Base-by-base conservation (phyloP, 441 rosid species). In the Aleurites moluccanus region DNA sequence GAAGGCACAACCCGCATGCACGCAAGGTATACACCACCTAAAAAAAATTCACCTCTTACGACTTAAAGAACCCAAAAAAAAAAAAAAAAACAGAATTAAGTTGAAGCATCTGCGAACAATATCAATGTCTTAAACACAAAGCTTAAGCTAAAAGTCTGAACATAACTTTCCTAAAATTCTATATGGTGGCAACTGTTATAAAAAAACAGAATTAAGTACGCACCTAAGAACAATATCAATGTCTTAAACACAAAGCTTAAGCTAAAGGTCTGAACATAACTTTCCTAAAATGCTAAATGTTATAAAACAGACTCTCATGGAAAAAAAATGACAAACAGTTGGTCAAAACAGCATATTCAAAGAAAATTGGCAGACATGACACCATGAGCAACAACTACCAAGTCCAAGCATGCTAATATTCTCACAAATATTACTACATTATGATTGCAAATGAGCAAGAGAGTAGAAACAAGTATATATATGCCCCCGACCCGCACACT, bases 21-120 rank as follows among this genome's bases (percentile, higher is more conserved):
- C 2, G 7, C 59, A 38, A 77, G 70, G 52, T 59, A 16, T 23
- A 75, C 62, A 71, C 59, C 82, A 73, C 57, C 72, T 52, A 50
- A 30, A 55, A 45, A 44, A 64, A 52, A 33, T 72, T 70, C 64
- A 44, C 79, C 76, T 70, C 71, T 73, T 73, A 73, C 66, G 73
- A 75, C 59, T 78, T 61, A 28, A 55, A 53, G 75, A 63, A 47
- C 64, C 62, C 44, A 61, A 15, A 62, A 59, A 72, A 75, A 53
- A 76, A 61, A 15, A 62, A 59, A 72, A 75, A 53, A 76, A 53
- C 20, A 20, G 10, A 62, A 61, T 50, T 62, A 55, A 47, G 69
- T 67, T 42, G 52, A 70, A 49, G 70, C 59, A 72, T 76, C 52
- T 52, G 35, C 79, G n/a, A 67, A 67, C 61, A 63, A 61, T 38